Conservation (phyloP, 2,329 filamentous ascomycete species). For the Apiospora sp. region DNA sequence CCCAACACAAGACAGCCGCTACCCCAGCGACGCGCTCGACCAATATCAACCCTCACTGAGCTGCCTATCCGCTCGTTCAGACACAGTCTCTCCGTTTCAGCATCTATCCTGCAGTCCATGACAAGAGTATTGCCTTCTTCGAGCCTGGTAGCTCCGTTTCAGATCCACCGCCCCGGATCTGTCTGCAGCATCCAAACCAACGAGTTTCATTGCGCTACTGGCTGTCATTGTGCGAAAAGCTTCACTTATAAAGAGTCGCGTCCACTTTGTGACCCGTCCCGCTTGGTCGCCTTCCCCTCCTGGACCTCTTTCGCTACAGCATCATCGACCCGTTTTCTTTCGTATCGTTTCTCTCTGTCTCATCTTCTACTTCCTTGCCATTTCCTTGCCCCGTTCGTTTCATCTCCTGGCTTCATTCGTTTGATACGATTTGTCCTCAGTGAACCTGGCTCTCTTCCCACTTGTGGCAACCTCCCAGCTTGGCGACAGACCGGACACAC, state of each 20-base stretch:
- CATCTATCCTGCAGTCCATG: slow-evolving; percentile 44
- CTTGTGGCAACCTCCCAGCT: slow-evolving; percentile 12
- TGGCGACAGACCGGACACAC: background rate
- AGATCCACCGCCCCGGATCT: slow-evolving; percentile 45
- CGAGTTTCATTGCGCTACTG: slow-evolving; percentile 49
- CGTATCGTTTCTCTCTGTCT: slow-evolving; percentile 42
- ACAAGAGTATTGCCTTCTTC: slow-evolving; percentile 39
- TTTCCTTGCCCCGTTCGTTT: slow-evolving; percentile 41
- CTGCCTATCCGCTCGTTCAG: slow-evolving; percentile 52
- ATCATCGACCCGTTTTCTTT: slow-evolving; percentile 37
- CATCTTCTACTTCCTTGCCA: slow-evolving; percentile 38
- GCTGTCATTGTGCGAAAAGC: slow-evolving; percentile 43
- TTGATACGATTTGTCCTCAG: slow-evolving; percentile 20
- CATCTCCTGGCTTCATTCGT: slow-evolving; percentile 34
- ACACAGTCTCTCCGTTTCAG: slow-evolving; percentile 63
- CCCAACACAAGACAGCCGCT: slow-evolving; percentile 58
- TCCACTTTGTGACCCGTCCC: slow-evolving; percentile 45
- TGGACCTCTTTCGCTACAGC: slow-evolving; percentile 43
- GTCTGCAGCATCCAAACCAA: slow-evolving; percentile 50
- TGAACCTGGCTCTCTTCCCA: slow-evolving; percentile 4
- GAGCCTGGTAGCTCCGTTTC: slow-evolving; percentile 44
- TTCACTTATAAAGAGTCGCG: slow-evolving; percentile 45
- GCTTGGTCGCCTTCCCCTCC: slow-evolving; percentile 39
- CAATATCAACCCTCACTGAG: slow-evolving; percentile 59
- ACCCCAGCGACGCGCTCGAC: slow-evolving; percentile 49